Base-by-base conservation (phyloP, 768 basidiomycete genomes). In the Mycena rebaudengoi region DNA sequence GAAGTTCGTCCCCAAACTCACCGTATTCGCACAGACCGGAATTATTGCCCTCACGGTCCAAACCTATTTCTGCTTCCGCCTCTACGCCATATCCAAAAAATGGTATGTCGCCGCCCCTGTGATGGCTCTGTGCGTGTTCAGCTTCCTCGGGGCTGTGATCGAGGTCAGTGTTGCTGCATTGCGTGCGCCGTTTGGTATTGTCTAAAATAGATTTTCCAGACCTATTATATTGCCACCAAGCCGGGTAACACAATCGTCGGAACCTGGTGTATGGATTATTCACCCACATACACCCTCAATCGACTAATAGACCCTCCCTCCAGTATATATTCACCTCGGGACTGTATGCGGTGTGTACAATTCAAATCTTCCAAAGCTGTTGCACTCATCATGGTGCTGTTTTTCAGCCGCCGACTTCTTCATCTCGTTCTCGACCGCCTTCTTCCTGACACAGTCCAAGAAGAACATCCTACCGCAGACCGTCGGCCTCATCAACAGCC, bases 31-130 rank as follows among this genome's bases (percentile, higher is more conserved):
- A 16, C 18, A 78, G 77, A 74, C 75, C 10, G 76, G 76, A 12
- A 54, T 64, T n/a, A 74, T 78, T 20, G 75, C 71, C 25, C 39
- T 73, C 20, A 78, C 76, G 56, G 76, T 79, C 26, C 78, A 79
- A 54, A 35, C 62, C 4, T 79, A 72, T 61, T 79, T 75, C 57
- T 72, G 70, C 43, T 70, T 70, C 45, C 73, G 78, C 11, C 71
- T 79, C 25, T 77, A 64, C 56, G 62, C 66, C 23, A 74, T 78
- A 23, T 75, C 76, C 4, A 67, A 63, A 20, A 68, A 60, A 8
- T 56, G 55, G 53, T 73, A 59, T 52, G 66, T 74, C 25, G 70
- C 75, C 32, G 60, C 45, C 3, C 73, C 74, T 6, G 46, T 79
- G 4, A 64, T 43, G 1, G 7, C 62, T 1, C 23, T 77, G 16